Evolutionary conservation across 2,329 filamentous ascomycete species (phyloP), one percentile per base, ranked within the genome.

Genomic region (Ciborinia camelliae): DNA sequence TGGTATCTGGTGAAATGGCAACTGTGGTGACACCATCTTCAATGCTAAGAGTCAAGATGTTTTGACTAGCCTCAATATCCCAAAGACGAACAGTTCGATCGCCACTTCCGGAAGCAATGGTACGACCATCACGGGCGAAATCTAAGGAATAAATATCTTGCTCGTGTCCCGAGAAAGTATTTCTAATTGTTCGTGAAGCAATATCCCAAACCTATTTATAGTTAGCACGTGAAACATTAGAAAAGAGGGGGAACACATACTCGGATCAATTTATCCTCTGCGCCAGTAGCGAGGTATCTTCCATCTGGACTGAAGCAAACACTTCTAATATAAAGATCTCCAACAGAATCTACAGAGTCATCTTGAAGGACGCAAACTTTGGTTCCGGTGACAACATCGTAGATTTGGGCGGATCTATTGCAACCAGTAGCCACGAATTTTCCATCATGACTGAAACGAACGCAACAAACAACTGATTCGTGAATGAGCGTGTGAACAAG

Each of bases 391-490:
- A 86, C 84, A 50, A 98, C 94, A 70, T 99, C 95, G 77, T 95
- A 99, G 73, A 99, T 99, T 78, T 98, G 94, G n/a, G 95, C 95
- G n/a, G 92, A 97, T 69, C 93, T 84, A 78, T 99, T 99, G 82
- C 95, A 98, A 51, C 95, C 95, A 6, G 95, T 99, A 9, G 95
- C 95, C 63, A 99, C 90, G 72, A 91, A 97, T 75, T 96, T 93
- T 71, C 95, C 95, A 74, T 99, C 95, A 63, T 90, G 86, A 76
- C 94, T 98, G 82, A 99, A 99, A 65, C 95, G 86, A 43, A 99
- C 95, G 76, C 95, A 99, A 83, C 95, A 99, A 0, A 99, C 95
- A 4, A 99, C 95, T 73, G 94, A 98, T 75, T 97, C 91, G 75
- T 99, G 95, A 67, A 87, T 86, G 62, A 99, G 84, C 64, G 92